Percentiles rank a stretch among this genome's conserved stretches.
These are phyloP conservation scores for Aspergillus sclerotialis DNA, from an alignment of 2,329 filamentous ascomycete genomes.

Conservation along the genomic window DNA sequence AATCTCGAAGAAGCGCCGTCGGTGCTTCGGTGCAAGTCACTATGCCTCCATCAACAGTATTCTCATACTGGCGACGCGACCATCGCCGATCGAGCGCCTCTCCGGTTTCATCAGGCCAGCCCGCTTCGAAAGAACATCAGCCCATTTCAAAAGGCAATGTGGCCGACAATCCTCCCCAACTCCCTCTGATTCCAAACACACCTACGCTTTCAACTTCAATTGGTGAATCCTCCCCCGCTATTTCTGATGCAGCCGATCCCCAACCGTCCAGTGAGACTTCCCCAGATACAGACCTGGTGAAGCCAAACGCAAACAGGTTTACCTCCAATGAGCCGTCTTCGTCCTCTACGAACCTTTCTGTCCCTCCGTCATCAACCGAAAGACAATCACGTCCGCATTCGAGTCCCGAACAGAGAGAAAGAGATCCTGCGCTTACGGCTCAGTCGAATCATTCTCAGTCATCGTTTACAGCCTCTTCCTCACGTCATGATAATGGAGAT, in stretches of 20 bases:
- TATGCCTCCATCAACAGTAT: constrained; percentile 33
- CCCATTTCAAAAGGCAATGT: constrained; percentile 14
- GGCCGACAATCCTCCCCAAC: constrained; percentile 23
- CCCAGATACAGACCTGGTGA: constrained; percentile 17
- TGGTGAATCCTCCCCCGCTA: constrained; percentile 16
- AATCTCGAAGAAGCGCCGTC: constrained; percentile 9
- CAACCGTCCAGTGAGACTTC: constrained; percentile 16
- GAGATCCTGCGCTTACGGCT: constrained; percentile 13
- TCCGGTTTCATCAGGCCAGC: constrained; percentile 16
- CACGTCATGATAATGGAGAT: constrained; percentile 17
- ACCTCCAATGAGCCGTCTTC: constrained; percentile 19
- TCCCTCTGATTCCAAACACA: constrained; percentile 25
- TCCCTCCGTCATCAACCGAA: constrained; percentile 19
- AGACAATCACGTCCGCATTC: constrained; percentile 23
- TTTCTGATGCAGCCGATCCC: constrained; percentile 9
- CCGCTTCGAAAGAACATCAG: constrained; percentile 6
- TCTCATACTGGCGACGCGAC: constrained; percentile 35
- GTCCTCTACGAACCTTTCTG: constrained; percentile 21
- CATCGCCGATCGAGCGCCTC: constrained; percentile 28
- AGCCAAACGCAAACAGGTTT: constrained; percentile 12
- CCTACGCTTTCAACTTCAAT: constrained; percentile 21
- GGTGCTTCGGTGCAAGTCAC: constrained; percentile 9
- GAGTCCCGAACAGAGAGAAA: constrained; percentile 21
- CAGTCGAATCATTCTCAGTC: constrained; percentile 22
- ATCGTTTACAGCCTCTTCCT: constrained; percentile 12